Conservation (phyloP, 2,329 filamentous ascomycete species). For the Magnaporthiopsis rhizophila region DNA sequence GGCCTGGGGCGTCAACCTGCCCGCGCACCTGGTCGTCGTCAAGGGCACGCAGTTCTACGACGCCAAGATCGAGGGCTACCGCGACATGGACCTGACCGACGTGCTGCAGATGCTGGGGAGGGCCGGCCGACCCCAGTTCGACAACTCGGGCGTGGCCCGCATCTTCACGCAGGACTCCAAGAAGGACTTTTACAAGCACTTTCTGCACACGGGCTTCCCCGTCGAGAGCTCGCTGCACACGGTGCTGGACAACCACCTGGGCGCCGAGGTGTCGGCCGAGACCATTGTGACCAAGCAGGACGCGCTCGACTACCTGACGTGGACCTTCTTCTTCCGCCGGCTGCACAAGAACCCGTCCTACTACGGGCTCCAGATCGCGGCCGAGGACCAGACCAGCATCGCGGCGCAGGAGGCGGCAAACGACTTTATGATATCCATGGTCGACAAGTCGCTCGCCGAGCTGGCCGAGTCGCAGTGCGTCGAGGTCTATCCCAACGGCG, state of each 20-base stretch:
- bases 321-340: slow-evolving; percentile 98
- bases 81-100: slow-evolving; percentile 97
- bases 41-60: slow-evolving; percentile 99
- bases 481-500: slow-evolving; percentile 73
- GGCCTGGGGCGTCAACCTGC: slow-evolving; percentile 96
- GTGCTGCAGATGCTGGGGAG: slow-evolving; percentile 96
- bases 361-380: slow-evolving; percentile 89
- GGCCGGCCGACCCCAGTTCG: slow-evolving; percentile 92
- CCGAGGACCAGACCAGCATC: slow-evolving; percentile 64
- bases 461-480: slow-evolving; percentile 81
- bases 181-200: slow-evolving; percentile 99
- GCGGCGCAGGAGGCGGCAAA: slow-evolving; percentile 82
- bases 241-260: slow-evolving; percentile 92
- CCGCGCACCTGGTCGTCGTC: slow-evolving; percentile 92
- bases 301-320: slow-evolving; percentile 92
- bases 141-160: slow-evolving; percentile 87
- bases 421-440: slow-evolving; percentile 89
- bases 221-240: slow-evolving; percentile 96
- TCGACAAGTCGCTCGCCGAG: slow-evolving; percentile 76
- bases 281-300: slow-evolving; percentile 94
- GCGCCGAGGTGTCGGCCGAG: slow-evolving; percentile 87
- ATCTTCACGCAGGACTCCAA: slow-evolving; percentile 98
- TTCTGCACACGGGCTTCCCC: slow-evolving; percentile 94
- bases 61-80: slow-evolving; percentile 94
- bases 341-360: slow-evolving; percentile 98